Evolutionary conservation across 1,284 basidiomycete species (phyloP).

Genomic region (Amylostereum areolatum): DNA sequence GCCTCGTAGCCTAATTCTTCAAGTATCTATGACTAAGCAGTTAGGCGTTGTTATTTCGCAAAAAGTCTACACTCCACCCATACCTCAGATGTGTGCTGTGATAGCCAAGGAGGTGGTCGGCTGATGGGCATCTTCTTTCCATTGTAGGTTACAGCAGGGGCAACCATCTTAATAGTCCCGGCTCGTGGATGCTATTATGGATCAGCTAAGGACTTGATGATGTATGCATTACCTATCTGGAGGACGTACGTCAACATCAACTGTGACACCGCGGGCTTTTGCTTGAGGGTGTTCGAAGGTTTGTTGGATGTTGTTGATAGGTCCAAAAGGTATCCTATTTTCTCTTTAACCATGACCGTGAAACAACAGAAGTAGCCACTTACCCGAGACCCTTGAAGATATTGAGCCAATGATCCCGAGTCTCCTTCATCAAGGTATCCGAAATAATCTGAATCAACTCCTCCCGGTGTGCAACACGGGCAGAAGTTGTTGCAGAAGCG

Average conservation of each 20-base stretch:
- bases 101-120: slow-evolving; percentile 78
- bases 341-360: neutral
- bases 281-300: slow-evolving; percentile 93
- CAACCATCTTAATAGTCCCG: slow-evolving; percentile 82
- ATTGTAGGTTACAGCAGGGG: slow-evolving; percentile 85
- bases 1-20: neutral
- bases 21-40: neutral
- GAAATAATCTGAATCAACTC: slow-evolving; percentile 73
- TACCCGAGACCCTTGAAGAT: slow-evolving; percentile 74
- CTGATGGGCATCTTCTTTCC: slow-evolving; percentile 73
- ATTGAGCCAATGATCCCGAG: slow-evolving; percentile 69
- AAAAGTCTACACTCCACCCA: slow-evolving; percentile 13
- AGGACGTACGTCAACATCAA: slow-evolving; percentile 53
- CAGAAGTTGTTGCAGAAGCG: slow-evolving; percentile 71
- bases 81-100: slow-evolving; percentile 79
- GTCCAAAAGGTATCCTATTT: slow-evolving; percentile 80
- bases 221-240: slow-evolving; percentile 4
- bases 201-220: neutral
- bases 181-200: slow-evolving; percentile 30
- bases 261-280: slow-evolving; percentile 52
- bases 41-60: neutral
- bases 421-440: slow-evolving; percentile 48
- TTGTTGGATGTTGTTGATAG: slow-evolving; percentile 88
- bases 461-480: slow-evolving; percentile 72
- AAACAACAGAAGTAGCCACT: slow-evolving; percentile 17